phyloP scores from a whole-genome alignment of 345 rosid species.

The Murraya paniculata region DNA sequence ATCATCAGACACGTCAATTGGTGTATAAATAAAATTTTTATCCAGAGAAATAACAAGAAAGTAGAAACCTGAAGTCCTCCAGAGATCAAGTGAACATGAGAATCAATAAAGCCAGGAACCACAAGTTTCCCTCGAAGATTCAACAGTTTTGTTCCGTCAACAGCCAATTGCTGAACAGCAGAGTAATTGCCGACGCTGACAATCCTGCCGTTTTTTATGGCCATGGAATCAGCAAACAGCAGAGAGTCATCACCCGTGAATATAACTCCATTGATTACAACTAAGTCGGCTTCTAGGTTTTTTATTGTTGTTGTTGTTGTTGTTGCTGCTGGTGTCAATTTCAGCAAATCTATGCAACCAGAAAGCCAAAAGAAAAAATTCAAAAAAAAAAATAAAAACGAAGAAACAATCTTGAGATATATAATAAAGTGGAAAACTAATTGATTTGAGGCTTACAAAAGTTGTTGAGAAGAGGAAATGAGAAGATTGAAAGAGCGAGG shows the following conservation, averaged over 20 bases:
- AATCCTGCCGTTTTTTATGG: slow-evolving; percentile 64
- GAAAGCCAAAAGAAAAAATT: not conserved
- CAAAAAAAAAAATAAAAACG: not conserved
- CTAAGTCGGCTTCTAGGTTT: slow-evolving; percentile 49
- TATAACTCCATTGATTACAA: slow-evolving; percentile 67
- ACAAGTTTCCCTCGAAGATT: slow-evolving; percentile 75
- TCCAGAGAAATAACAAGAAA: not conserved
- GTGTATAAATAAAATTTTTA: no score
- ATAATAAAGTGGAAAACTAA: not conserved
- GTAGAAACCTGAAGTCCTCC: slow-evolving; percentile 78
- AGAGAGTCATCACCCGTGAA: slow-evolving; percentile 68
- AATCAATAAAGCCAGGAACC: slow-evolving; percentile 91
- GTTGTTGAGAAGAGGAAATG: slow-evolving; percentile 34
- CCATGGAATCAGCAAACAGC: slow-evolving; percentile 78
- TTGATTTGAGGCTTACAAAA: slow-evolving; percentile 12
- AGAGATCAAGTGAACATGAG: slow-evolving; percentile 73
- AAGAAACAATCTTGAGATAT: not conserved
- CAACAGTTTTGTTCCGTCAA: slow-evolving; percentile 52
- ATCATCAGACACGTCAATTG: no score
- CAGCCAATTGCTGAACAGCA: slow-evolving; percentile 53
- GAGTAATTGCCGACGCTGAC: slow-evolving; percentile 68
- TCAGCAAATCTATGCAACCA: slow-evolving; percentile 46
- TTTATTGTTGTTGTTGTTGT: slow-evolving; percentile 28
- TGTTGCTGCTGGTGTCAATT: slow-evolving; percentile 17
- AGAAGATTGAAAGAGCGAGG: slow-evolving; percentile 36